phyloP scores from a whole-genome alignment of 2,329 filamentous ascomycete genomes.

The Penicillium hordei region DNA sequence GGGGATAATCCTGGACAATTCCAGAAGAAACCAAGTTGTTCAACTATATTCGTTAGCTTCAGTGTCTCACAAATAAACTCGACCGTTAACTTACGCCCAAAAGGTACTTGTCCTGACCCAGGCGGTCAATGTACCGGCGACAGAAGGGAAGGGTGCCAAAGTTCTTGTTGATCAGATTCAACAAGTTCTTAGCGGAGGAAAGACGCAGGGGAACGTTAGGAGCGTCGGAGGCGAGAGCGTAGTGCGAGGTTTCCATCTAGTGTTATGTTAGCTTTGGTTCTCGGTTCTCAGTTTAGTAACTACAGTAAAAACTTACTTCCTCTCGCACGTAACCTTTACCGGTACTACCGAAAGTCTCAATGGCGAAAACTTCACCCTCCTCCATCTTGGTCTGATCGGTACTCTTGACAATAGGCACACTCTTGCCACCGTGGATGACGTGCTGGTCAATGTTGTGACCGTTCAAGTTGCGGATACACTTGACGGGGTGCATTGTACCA shows the following conservation, averaged over 20 bases:
- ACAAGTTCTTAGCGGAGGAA: conserved; percentile 77
- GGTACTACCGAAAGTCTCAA: conserved; percentile 93
- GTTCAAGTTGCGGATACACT: conserved; percentile 82
- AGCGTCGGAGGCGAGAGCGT: conserved; percentile 71
- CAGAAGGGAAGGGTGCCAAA: conserved; percentile 92
- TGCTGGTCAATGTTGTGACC: conserved; percentile 88
- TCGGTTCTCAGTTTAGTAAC: not conserved
- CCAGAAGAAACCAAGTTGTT: conserved; percentile 81
- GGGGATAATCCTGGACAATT: conserved; percentile 87
- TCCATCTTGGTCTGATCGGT: conserved; percentile 94
- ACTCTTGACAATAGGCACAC: conserved; percentile 88
- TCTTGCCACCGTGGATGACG: conserved; percentile 87
- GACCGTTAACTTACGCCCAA: conserved; percentile 65
- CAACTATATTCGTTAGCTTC: conserved; percentile 55
- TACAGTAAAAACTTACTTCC: conserved; percentile 59
- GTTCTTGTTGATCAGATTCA: conserved; percentile 92
- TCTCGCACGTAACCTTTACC: conserved; percentile 85
- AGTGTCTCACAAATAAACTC: not conserved
- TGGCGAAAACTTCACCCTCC: conserved; percentile 91
- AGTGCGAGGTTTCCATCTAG: conserved; percentile 79
- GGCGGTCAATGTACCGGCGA: conserved; percentile 81
- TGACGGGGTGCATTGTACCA: conserved; percentile 75
- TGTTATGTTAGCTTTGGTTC: conserved; percentile 7
- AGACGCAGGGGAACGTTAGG: conserved; percentile 74
- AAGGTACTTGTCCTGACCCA: conserved; percentile 94